A percentile compares a stretch with the other conserved stretches of the same genome.
phyloP scores from a whole-genome alignment of 1,284 basidiomycete genomes.

The Peniophora sp. region DNA sequence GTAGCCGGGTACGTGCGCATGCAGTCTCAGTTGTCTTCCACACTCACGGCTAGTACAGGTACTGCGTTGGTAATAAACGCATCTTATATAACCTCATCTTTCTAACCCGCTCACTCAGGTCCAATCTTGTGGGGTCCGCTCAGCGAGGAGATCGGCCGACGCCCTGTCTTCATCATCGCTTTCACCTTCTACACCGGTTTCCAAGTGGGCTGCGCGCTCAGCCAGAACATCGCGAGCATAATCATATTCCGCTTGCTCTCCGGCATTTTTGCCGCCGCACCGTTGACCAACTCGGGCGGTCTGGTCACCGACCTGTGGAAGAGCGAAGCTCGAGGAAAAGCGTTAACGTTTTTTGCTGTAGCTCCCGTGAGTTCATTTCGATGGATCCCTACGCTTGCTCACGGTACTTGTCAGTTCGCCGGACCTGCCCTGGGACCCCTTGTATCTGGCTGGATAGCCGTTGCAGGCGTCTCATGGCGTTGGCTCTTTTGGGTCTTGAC shows the following conservation, averaged over 20 bases:
- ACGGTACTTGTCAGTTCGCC: slow-evolving; percentile 44
- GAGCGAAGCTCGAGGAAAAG: not conserved
- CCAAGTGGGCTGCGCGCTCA: slow-evolving; percentile 57
- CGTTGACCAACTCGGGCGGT: slow-evolving; percentile 29
- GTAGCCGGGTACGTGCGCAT: slow-evolving; percentile 30
- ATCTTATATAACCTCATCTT: not conserved
- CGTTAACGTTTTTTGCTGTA: not conserved
- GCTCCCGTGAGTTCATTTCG: not conserved
- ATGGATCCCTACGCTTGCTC: no score
- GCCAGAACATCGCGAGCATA: slow-evolving; percentile 48
- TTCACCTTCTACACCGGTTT: slow-evolving; percentile 61
- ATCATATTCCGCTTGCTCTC: slow-evolving; percentile 61
- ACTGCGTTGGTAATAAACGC: no score
- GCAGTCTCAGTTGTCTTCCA: not conserved
- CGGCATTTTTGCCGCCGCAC: slow-evolving; percentile 45
- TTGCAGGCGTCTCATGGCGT: slow-evolving; percentile 46
- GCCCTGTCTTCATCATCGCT: slow-evolving; percentile 60
- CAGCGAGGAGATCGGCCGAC: slow-evolving; percentile 51
- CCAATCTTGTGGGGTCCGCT: slow-evolving; percentile 61
- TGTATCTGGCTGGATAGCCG: slow-evolving; percentile 10
- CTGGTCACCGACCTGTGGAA: slow-evolving; percentile 9
- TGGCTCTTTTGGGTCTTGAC: slow-evolving; percentile 76
- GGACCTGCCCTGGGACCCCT: slow-evolving; percentile 40
- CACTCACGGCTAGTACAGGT: not conserved
- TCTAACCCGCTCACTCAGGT: slow-evolving; percentile 36